Evolutionary conservation across 495 filamentous ascomycete genomes (phyloP).

Genomic region (Podospora pseudopauciseta): DNA sequence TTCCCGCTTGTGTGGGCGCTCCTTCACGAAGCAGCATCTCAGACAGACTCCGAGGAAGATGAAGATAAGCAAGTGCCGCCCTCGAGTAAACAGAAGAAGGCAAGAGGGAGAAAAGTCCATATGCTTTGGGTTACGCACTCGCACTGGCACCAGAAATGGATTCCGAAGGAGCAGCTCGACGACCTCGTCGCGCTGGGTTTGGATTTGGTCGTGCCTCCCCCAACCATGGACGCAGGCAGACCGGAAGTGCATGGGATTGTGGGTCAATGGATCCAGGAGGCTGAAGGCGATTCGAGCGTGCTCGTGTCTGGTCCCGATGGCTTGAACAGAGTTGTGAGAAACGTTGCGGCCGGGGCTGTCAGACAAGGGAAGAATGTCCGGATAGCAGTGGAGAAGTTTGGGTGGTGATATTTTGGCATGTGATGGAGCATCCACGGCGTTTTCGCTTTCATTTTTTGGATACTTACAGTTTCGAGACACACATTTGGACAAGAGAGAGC

Average conservation of each 20-base stretch:
- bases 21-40: slow-evolving; percentile 11
- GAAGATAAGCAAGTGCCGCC: neutral
- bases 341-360: slow-evolving; percentile 48
- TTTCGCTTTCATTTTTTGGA: neutral
- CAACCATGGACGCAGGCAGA: slow-evolving; percentile 49
- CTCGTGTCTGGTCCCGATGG: slow-evolving; percentile 55
- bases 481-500: neutral
- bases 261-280: slow-evolving; percentile 29
- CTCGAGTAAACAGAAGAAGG: slow-evolving; percentile 17
- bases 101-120: slow-evolving; percentile 40
- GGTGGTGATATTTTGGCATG: slow-evolving; percentile 36
- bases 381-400: slow-evolving; percentile 50
- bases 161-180: slow-evolving; percentile 43
- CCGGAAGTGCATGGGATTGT: slow-evolving; percentile 47
- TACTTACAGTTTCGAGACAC: neutral
- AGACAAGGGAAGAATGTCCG: slow-evolving; percentile 37
- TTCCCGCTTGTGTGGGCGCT: slow-evolving; percentile 44
- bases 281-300: slow-evolving; percentile 37
- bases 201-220: slow-evolving; percentile 47
- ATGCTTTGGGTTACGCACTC: slow-evolving; percentile 59
- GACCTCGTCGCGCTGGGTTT: slow-evolving; percentile 45
- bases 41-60: neutral
- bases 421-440: neutral
- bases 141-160: slow-evolving; percentile 47
- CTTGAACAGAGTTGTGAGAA: slow-evolving; percentile 50